Evolutionary conservation across 345 rosid species (phyloP).

Genomic region (Kandelia obovata): DNA sequence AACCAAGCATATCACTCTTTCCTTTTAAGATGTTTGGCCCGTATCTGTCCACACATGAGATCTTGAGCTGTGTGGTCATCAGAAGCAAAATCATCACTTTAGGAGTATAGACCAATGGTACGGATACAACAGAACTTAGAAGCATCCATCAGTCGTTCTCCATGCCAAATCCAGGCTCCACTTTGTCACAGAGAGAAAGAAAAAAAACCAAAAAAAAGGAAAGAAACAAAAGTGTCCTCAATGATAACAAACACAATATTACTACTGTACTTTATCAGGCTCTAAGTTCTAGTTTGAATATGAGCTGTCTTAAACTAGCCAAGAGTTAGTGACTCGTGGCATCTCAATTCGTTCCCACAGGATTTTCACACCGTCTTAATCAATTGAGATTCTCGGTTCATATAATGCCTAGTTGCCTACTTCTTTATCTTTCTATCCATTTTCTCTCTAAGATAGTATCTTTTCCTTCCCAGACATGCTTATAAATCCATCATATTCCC

Average conservation of each 20-base stretch:
- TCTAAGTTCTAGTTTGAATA: not conserved
- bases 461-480: not conserved
- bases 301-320: no score
- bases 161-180: not conserved
- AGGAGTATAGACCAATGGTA: slow-evolving; percentile 60
- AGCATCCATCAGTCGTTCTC: slow-evolving; percentile 16
- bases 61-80: slow-evolving; percentile 69
- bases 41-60: slow-evolving; percentile 88
- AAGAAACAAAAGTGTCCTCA: not conserved
- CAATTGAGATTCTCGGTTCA: not conserved
- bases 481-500: not conserved
- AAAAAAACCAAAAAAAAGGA: no score
- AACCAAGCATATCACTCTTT: no score
- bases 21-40: slow-evolving; percentile 50
- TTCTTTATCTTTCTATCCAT: not conserved
- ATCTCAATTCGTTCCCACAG: not conserved
- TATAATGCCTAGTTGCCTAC: not conserved
- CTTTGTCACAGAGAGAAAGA: not conserved
- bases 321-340: no score
- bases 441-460: not conserved
- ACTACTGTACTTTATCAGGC: no score
- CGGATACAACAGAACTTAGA: slow-evolving; percentile 1
- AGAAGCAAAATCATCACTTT: slow-evolving; percentile 58
- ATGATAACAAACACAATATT: not conserved
- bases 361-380: not conserved